Conservation (phyloP, 305 asterid genomes). For the Andrographis paniculata region DNA sequence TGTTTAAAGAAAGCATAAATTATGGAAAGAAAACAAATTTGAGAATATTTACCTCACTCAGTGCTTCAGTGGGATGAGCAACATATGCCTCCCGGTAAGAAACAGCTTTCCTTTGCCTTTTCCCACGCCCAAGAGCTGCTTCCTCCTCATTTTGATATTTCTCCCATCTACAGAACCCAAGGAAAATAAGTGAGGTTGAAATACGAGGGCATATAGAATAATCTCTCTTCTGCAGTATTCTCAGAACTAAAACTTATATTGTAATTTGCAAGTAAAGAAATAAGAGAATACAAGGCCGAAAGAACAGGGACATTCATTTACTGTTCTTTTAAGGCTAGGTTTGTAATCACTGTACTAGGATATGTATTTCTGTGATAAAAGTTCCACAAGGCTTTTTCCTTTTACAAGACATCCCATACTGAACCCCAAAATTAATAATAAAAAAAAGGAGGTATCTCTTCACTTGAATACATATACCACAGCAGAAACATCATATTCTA, state of each 20-base stretch:
- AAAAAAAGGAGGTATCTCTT: too few relatives aligned
- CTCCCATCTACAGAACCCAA: conserved; percentile 67
- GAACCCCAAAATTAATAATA: too few relatives aligned
- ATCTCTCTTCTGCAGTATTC: conserved; percentile 2
- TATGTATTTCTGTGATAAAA: not conserved
- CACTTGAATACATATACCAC: not conserved
- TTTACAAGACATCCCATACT: not conserved
- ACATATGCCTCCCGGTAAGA: conserved; percentile 87
- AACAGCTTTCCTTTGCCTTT: conserved; percentile 87
- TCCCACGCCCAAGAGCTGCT: conserved; percentile 97
- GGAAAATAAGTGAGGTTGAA: conserved; percentile 1
- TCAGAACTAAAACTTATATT: not conserved
- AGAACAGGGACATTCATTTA: too few relatives aligned
- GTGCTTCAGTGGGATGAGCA: conserved; percentile 46
- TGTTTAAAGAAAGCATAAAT: too few relatives aligned
- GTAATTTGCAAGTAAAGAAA: too few relatives aligned
- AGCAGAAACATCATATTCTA: not conserved
- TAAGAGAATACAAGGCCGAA: too few relatives aligned
- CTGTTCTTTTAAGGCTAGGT: not conserved
- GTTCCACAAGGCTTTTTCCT: not conserved
- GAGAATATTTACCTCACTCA: conserved; percentile 46
- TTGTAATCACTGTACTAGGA: not conserved
- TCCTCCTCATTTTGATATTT: conserved; percentile 81
- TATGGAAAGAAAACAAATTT: conserved; percentile 1
- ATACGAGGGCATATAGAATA: not conserved